These are phyloP conservation scores for Pyrus betulifolia DNA, from an alignment of 306 rosid genomes.

Conservation along the genomic window DNA sequence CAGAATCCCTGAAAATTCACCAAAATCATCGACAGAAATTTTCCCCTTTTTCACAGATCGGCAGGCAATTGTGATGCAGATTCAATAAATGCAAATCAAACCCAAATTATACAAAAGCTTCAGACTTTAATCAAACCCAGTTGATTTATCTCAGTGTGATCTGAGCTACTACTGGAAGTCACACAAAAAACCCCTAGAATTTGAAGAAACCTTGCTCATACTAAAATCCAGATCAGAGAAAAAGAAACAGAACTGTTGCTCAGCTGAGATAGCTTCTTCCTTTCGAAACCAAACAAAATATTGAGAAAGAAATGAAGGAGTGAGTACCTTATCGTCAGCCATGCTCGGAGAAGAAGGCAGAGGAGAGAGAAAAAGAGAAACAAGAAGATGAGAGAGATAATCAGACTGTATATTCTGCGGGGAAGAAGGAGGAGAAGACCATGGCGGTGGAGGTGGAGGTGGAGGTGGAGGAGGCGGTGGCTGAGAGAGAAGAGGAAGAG, in stretches of 20 bases:
- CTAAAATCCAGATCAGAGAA: slow-evolving; percentile 1
- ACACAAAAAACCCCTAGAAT: neutral
- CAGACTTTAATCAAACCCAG: neutral
- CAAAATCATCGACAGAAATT: neutral
- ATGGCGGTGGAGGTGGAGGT: slow-evolving; percentile 1
- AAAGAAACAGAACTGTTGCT: neutral
- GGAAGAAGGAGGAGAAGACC: slow-evolving; percentile 25
- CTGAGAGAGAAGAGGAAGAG: slow-evolving; percentile 2
- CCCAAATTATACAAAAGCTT: neutral
- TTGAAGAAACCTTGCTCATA: neutral
- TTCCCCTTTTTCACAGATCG: neutral
- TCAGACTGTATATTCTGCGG: neutral
- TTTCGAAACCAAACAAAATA: slow-evolving; percentile 15
- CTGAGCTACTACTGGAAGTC: neutral
- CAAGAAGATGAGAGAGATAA: neutral
- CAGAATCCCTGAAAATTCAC: neutral
- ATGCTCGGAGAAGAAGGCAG: slow-evolving; percentile 23
- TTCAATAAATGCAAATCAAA: neutral
- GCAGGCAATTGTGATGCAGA: neutral
- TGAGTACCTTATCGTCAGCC: slow-evolving; percentile 87
- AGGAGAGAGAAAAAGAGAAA: neutral
- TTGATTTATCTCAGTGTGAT: neutral
- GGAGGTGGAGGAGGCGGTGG: slow-evolving; percentile 1
- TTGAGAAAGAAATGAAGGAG: neutral
- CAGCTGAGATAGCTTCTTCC: neutral